Percentiles rank a stretch among this genome's conserved stretches.
phyloP scores from a whole-genome alignment of 768 basidiomycete species.

The Leccinum sublutescens region DNA sequence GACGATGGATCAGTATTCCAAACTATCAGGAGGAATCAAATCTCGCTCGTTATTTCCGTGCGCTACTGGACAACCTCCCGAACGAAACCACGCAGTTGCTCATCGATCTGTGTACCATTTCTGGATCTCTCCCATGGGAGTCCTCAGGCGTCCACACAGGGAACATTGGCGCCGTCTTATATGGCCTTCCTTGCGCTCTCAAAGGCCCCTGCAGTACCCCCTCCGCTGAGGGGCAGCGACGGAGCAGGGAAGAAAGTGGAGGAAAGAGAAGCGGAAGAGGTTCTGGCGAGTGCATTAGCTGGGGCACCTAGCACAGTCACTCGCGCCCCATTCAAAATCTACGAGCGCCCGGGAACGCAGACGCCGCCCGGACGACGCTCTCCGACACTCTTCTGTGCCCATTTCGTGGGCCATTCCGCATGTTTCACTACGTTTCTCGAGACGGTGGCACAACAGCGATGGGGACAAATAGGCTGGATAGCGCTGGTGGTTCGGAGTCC shows the following conservation, averaged over 20 bases:
- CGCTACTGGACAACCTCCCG: constrained; percentile 78
- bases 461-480: constrained; percentile 63
- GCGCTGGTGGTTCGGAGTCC: constrained; percentile 12
- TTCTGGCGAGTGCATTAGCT: constrained; percentile 12
- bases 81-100: constrained; percentile 87
- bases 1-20: not conserved
- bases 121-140: constrained; percentile 42
- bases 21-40: constrained; percentile 75
- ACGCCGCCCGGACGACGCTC: constrained; percentile 60
- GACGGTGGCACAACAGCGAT: constrained; percentile 74
- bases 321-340: constrained; percentile 6
- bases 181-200: constrained; percentile 79
- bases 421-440: constrained; percentile 89
- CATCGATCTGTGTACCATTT: constrained; percentile 85
- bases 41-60: constrained; percentile 83
- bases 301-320: constrained; percentile 30
- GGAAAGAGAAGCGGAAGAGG: constrained; percentile 16
- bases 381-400: constrained; percentile 85
- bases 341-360: constrained; percentile 13
- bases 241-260: constrained; percentile 21
- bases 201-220: constrained; percentile 44
- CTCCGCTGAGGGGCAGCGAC: constrained; percentile 38
- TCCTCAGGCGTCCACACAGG: constrained; percentile 24
- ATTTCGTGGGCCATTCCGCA: constrained; percentile 86
- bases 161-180: constrained; percentile 54